phyloP scores from a whole-genome alignment of 257 asterid species.

The Nicotiana paniculata region DNA sequence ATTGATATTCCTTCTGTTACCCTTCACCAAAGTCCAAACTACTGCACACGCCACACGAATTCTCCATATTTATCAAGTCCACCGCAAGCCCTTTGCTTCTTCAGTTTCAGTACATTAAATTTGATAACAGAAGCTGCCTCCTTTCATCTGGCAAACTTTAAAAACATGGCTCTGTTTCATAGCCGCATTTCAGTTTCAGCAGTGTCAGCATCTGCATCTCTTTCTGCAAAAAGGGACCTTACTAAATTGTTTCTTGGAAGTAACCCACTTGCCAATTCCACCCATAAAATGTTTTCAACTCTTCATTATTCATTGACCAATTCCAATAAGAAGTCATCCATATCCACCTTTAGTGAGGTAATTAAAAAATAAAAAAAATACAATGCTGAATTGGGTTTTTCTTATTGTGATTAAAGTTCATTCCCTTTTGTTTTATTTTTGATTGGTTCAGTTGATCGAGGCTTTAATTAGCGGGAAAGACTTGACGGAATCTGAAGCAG shows the following conservation, averaged over 20 bases:
- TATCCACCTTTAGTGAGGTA: constrained; percentile 23
- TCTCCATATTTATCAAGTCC: background rate
- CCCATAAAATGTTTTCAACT: background rate
- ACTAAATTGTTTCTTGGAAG: constrained; percentile 11
- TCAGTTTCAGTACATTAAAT: background rate
- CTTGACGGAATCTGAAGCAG: constrained; percentile 80
- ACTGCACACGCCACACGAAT: background rate
- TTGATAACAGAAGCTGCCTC: background rate
- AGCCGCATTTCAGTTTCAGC: background rate
- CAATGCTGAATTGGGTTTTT: background rate
- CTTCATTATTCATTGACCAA: constrained; percentile 7
- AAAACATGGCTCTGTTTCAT: constrained; percentile 15
- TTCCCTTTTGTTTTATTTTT: background rate
- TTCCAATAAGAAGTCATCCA: background rate
- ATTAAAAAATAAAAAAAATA: background rate
- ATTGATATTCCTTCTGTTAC: background rate
- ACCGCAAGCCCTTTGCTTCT: background rate
- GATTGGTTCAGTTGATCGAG: constrained; percentile 57
- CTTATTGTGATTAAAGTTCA: background rate
- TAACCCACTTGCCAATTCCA: constrained; percentile 8
- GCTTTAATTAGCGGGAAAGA: constrained; percentile 64
- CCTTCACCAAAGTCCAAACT: background rate
- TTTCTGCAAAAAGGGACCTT: background rate
- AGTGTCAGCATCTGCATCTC: background rate
- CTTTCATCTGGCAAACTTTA: background rate